Percentiles rank a stretch among this genome's conserved stretches.
Evolutionary conservation across 176 grass and related monocot species (phyloP).

Genomic region (Aegilops umbellulata): DNA sequence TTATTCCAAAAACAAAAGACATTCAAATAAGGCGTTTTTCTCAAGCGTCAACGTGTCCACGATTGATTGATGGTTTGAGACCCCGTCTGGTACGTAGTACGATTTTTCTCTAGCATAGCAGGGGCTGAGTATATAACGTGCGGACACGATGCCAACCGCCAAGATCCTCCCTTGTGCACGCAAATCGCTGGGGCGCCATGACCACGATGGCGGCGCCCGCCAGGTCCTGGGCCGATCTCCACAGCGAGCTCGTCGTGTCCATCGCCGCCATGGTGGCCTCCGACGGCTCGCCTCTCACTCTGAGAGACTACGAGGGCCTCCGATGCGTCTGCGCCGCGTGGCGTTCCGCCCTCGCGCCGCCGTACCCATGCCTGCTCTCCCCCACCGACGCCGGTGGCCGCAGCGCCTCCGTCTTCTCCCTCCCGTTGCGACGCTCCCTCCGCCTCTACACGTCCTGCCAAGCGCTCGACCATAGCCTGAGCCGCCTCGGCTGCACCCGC

Average conservation of each 20-base stretch:
- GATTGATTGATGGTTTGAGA: no score
- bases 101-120: no score
- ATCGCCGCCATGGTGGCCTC: neutral
- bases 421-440: neutral
- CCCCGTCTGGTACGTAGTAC: no score
- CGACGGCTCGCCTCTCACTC: neutral
- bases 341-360: neutral
- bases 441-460: neutral
- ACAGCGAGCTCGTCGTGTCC: neutral
- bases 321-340: neutral
- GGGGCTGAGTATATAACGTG: no score
- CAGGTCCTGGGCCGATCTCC: neutral
- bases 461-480: neutral
- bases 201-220: neutral
- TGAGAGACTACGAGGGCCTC: neutral
- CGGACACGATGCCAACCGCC: no score
- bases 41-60: no score
- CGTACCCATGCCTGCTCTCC: neutral
- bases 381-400: no score
- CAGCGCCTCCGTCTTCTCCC: neutral
- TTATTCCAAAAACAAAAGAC: no score
- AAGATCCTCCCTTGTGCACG: no score
- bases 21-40: no score
- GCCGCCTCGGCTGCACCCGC: no score
- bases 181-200: neutral